Conservation (phyloP, 257 asterid genomes). For the Nicotiana sylvestris region DNA sequence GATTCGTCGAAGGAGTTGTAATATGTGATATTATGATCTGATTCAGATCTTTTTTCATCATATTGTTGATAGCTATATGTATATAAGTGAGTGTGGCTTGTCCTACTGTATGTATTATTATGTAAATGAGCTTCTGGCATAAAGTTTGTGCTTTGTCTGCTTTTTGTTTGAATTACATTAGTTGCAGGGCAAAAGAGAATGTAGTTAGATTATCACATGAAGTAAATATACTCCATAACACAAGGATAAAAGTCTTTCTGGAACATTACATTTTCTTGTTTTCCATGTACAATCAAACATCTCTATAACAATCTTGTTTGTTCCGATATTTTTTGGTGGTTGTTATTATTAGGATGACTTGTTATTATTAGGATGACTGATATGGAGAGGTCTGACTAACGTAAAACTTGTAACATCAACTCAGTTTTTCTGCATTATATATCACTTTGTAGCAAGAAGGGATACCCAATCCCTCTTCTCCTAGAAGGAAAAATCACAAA, state of each 20-base stretch:
- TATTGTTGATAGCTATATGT: slow-evolving; percentile 17
- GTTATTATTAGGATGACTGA: too few relatives aligned
- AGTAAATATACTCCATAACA: neutral
- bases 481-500: slow-evolving; percentile 57
- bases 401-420: neutral
- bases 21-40: slow-evolving; percentile 18
- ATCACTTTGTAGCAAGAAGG: slow-evolving; percentile 56
- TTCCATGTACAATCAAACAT: neutral
- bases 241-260: neutral
- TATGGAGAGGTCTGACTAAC: too few relatives aligned
- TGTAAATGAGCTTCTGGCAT: slow-evolving; percentile 19
- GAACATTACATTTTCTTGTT: neutral
- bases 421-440: neutral
- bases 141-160: neutral
- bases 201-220: neutral
- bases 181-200: neutral
- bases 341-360: too few relatives aligned
- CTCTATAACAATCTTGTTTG: too few relatives aligned
- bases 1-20: slow-evolving; percentile 7
- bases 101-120: neutral
- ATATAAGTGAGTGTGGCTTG: slow-evolving; percentile 14
- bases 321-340: too few relatives aligned
- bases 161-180: slow-evolving; percentile 8
- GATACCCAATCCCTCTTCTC: slow-evolving; percentile 61
- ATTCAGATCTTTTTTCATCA: neutral